Conservation (phyloP, 73 alveolate species). For the Paramecium primaurelia region DNA sequence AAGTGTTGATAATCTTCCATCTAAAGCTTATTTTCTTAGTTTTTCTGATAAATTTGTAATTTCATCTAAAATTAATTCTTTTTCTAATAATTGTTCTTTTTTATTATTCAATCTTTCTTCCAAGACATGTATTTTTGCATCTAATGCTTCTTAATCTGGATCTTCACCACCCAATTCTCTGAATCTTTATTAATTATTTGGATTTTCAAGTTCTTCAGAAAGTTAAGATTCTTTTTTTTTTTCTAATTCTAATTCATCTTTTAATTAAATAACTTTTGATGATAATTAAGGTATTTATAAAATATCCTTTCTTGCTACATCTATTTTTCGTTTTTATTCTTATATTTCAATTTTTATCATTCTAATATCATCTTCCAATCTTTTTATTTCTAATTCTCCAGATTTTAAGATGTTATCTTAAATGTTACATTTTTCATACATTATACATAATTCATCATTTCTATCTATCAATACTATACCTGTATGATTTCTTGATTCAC, state of each 20-base stretch:
- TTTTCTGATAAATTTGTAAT: constrained; percentile 93
- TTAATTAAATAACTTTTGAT: constrained; percentile 74
- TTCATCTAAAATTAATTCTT: constrained; percentile 94
- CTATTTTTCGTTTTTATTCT: constrained; percentile 87
- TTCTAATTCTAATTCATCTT: constrained; percentile 79
- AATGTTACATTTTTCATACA: constrained; percentile 92
- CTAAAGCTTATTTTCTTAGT: constrained; percentile 92
- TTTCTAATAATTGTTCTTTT: constrained; percentile 91
- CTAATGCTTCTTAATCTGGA: constrained; percentile 93
- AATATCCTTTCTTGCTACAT: constrained; percentile 89
- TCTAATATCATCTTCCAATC: constrained; percentile 93
- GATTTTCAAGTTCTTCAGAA: constrained; percentile 91
- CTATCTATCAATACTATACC: constrained; percentile 96
- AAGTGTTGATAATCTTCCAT: constrained; percentile 90
- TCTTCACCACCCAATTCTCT: constrained; percentile 96
- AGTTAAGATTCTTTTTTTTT: constrained; percentile 63
- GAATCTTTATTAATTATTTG: constrained; percentile 86
- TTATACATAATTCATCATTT: constrained; percentile 95
- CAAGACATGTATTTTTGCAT: constrained; percentile 91
- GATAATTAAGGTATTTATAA: constrained; percentile 91
- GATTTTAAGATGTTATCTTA: constrained; percentile 90
- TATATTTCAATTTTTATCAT: constrained; percentile 88
- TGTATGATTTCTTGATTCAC: constrained; percentile 94
- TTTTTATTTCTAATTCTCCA: constrained; percentile 91
- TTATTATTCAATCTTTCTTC: constrained; percentile 94